A percentile compares a stretch with the other conserved stretches of the same genome.
Conservation (phyloP, 2,329 filamentous ascomycete genomes). For the Raffaelea albimanens region DNA sequence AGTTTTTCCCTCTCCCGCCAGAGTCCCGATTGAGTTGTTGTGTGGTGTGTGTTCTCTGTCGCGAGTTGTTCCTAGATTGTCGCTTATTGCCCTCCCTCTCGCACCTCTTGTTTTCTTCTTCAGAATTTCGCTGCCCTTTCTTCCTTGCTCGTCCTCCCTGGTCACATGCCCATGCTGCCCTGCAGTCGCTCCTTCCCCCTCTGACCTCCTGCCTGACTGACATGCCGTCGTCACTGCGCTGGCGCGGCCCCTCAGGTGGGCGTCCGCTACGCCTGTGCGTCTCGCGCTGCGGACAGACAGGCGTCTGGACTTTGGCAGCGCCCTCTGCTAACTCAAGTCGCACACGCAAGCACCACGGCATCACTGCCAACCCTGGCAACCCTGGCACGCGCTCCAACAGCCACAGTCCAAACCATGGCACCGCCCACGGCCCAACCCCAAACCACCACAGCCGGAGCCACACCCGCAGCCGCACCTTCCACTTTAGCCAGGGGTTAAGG, state of each 20-base stretch:
- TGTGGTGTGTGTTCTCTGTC: no score
- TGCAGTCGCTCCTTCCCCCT: background rate
- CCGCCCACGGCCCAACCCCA: constrained; percentile 1
- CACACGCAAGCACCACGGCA: background rate
- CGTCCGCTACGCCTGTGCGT: constrained; percentile 5
- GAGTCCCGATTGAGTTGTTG: no score
- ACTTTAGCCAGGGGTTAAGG: constrained; percentile 18
- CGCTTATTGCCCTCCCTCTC: background rate
- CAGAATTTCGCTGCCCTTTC: background rate
- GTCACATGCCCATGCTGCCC: background rate
- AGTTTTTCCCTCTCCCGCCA: background rate
- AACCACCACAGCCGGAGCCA: constrained; percentile 6
- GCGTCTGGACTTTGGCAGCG: background rate
- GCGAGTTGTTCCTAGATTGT: no score
- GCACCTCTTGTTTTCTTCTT: background rate
- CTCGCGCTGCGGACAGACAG: constrained; percentile 1
- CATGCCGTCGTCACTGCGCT: constrained; percentile 6
- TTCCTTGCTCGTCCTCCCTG: background rate
- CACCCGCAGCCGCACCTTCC: constrained; percentile 2
- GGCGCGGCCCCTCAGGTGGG: constrained; percentile 6
- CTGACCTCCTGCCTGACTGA: background rate
- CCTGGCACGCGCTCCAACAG: background rate
- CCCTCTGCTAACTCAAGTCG: background rate
- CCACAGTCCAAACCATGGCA: background rate
- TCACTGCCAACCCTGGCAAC: no score